Evolutionary conservation across 1,284 basidiomycete genomes (phyloP).

Genomic region (Lentinula novae-zelandiae): DNA sequence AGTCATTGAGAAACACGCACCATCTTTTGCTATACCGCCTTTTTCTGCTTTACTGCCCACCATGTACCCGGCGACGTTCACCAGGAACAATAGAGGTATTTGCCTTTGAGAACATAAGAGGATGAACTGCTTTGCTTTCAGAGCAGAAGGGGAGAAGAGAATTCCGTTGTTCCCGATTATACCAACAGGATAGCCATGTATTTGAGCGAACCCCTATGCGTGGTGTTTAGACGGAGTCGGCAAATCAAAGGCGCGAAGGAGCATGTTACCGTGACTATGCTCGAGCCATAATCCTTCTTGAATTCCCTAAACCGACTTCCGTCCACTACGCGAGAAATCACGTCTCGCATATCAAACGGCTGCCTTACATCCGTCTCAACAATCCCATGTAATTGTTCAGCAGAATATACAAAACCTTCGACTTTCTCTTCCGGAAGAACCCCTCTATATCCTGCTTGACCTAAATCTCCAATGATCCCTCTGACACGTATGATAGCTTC

Average conservation of each 20-base stretch:
- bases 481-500: conserved; percentile 87
- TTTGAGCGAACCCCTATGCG: conserved; percentile 79
- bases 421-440: conserved; percentile 45
- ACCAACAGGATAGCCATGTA: conserved; percentile 86
- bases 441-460: conserved; percentile 47
- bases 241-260: conserved; percentile 1
- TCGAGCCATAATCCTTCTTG: conserved; percentile 92
- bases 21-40: conserved; percentile 96
- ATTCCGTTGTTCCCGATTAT: conserved; percentile 95
- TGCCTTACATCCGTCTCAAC: conserved; percentile 88
- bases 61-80: conserved; percentile 95
- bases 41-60: conserved; percentile 92
- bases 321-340: conserved; percentile 89
- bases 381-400: conserved; percentile 84
- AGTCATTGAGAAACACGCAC: conserved; percentile 28
- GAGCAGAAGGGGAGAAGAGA: conserved; percentile 87
- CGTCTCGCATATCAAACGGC: conserved; percentile 90
- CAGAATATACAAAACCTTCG: conserved; percentile 78
- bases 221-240: background rate
- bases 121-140: conserved; percentile 95
- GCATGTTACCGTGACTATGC: conserved; percentile 76
- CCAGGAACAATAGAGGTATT: conserved; percentile 89
- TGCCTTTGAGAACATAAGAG: conserved; percentile 89
- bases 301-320: conserved; percentile 92
- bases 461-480: conserved; percentile 78